A percentile compares a stretch with the other conserved stretches of the same genome.
Conservation (phyloP, 495 filamentous ascomycete genomes). For the Talaromyces liani region DNA sequence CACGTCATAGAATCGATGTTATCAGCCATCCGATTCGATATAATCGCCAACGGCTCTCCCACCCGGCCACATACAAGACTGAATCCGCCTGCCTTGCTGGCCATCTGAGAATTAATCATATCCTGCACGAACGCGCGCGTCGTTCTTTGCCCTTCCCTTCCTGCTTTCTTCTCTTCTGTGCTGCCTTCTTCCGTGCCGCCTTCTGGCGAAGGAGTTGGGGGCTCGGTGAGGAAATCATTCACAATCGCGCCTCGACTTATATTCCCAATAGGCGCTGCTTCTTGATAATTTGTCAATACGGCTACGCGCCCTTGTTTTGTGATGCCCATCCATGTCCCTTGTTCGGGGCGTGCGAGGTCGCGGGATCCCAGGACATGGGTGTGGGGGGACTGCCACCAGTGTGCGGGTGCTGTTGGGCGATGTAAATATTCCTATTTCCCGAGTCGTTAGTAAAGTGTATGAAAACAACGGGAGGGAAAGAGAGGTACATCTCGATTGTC, state of each 20-base stretch:
- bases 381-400: slow-evolving; percentile 71
- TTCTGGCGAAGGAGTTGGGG: neutral
- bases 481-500: slow-evolving; percentile 80
- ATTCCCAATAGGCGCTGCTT: slow-evolving; percentile 49
- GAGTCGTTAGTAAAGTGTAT: too few species aligned
- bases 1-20: slow-evolving; percentile 49
- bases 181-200: neutral
- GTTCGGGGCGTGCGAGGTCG: slow-evolving; percentile 56
- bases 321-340: slow-evolving; percentile 92
- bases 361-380: slow-evolving; percentile 57
- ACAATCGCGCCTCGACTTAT: slow-evolving; percentile 78
- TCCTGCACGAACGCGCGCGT: slow-evolving; percentile 58
- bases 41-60: slow-evolving; percentile 69
- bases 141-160: slow-evolving; percentile 11
- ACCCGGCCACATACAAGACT: slow-evolving; percentile 82
- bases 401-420: slow-evolving; percentile 73
- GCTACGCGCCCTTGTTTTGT: slow-evolving; percentile 79
- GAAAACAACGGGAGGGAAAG: too few species aligned
- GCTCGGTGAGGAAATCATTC: slow-evolving; percentile 68
- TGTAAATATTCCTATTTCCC: slow-evolving; percentile 63
- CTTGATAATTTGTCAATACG: slow-evolving; percentile 90
- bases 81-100: slow-evolving; percentile 76
- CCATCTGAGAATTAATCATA: slow-evolving; percentile 45
- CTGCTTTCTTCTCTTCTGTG: neutral
- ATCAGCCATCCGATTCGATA: slow-evolving; percentile 74